Base-by-base conservation (phyloP, 257 asterid genomes). In the Fraxinus quadrangulata region DNA sequence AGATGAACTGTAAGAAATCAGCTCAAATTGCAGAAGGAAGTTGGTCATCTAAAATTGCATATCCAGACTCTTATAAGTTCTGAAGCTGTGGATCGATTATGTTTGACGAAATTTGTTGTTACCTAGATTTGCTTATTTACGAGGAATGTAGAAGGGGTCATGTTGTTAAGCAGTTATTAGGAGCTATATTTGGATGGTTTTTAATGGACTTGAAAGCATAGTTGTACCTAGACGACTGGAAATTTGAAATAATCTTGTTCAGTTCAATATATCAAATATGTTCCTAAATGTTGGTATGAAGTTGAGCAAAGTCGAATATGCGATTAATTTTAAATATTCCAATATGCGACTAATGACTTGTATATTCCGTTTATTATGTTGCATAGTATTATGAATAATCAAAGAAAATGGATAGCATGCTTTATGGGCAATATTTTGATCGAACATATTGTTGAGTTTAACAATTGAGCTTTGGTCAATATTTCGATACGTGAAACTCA, bases 1-100 rank as follows among this genome's bases (percentile, higher is more conserved):
- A 82, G 94, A 73, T 5, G 99, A 92, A 85, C 75, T 94, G 85
- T 92, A 80, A 85, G 77, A 36, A 67, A 63, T 74, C 83, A 72
- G 77, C 26, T 61, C 69, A 12, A n/a, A 31, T 45, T 34, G 63
- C 49, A 33, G 42, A 11, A 26, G 45, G 16, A 67, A 24, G 59
- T 47, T 47, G 59, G 24, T 5, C 40, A 33, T 33, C 74, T 42
- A 30, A 51, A 51, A 51, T 21, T 12, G 33, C 68, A 61, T 0
- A 30, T 21, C 67, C 17, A 61, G 16, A 61, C 33, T 61, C 26
- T 3, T 30, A 17, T 7, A 23, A 16, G 68, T 21, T 61, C 33
- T 61, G 68, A 24, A 61, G 17, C 68, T 10, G 33, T 23, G 68
- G 68, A 51, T 51, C 24, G 17, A 59, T 16, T 3, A 11, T 21